These are phyloP conservation scores for Colletotrichum sp. DNA, from an alignment of 2,329 filamentous ascomycete species.

Conservation along the genomic window DNA sequence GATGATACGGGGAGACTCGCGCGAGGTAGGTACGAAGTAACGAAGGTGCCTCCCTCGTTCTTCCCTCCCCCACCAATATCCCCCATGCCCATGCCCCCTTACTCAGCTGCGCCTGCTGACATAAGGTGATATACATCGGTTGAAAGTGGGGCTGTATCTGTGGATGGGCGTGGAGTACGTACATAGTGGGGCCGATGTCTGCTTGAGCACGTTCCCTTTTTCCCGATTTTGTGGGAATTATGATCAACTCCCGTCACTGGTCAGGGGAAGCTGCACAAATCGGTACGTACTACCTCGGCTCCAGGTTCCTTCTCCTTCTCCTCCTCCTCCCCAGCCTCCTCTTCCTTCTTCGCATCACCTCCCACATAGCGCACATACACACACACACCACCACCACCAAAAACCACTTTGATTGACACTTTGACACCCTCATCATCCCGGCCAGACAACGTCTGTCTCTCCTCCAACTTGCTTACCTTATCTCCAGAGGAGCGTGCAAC, in stretches of 20 bases:
- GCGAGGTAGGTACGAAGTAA: neutral
- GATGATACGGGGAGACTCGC: neutral
- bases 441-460: neutral
- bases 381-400: neutral
- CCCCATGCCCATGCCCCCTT: neutral
- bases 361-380: neutral
- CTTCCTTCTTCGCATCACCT: neutral
- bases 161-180: neutral
- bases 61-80: neutral
- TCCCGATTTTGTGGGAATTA: constrained; percentile 2
- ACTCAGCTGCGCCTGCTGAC: neutral
- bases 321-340: neutral
- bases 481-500: neutral
- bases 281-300: neutral
- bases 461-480: neutral
- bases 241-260: neutral
- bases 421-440: neutral
- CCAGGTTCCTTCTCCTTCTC: neutral
- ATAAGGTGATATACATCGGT: neutral
- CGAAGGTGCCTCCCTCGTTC: neutral
- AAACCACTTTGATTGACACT: neutral
- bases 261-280: neutral
- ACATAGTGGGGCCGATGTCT: neutral
- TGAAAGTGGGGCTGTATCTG: neutral
- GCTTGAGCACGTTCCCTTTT: neutral